Evolutionary conservation across 176 grass and related monocot genomes (phyloP).

Genomic region (Oryza officinalis): DNA sequence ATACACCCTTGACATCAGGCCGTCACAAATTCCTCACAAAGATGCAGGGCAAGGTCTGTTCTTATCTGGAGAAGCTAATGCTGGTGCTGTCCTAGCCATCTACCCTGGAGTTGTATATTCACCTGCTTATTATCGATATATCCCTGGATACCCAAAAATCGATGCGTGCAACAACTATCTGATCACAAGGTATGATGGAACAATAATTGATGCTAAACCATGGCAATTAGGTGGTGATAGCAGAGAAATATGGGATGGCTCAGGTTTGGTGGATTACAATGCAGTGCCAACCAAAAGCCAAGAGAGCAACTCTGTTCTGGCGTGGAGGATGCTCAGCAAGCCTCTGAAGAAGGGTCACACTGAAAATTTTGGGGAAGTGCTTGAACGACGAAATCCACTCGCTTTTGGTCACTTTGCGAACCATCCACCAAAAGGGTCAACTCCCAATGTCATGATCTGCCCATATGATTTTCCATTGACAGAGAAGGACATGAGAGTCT

Average conservation of each 20-base stretch:
- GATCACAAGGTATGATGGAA: conserved; percentile 90
- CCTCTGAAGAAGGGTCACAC: conserved; percentile 52
- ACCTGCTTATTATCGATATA: conserved; percentile 89
- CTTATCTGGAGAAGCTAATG: conserved; percentile 62
- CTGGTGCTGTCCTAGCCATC: conserved; percentile 75
- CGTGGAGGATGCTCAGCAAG: conserved; percentile 80
- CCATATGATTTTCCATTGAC: conserved; percentile 83
- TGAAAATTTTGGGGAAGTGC: conserved; percentile 58
- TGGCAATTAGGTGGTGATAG: conserved; percentile 67
- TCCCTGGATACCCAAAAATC: conserved; percentile 90
- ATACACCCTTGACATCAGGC: conserved; percentile 72
- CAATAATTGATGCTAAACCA: conserved; percentile 83
- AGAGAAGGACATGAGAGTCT: conserved; percentile 82
- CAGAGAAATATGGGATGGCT: conserved; percentile 83
- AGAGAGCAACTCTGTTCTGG: conserved; percentile 55
- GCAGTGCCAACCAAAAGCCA: conserved; percentile 33
- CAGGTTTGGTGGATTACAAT: conserved; percentile 34
- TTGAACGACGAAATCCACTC: conserved; percentile 85
- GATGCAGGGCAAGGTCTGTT: conserved; percentile 89
- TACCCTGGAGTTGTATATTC: conserved; percentile 94
- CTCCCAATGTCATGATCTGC: conserved; percentile 90
- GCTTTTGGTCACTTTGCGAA: conserved; percentile 94
- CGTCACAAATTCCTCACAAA: conserved; percentile 84
- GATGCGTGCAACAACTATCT: conserved; percentile 78
- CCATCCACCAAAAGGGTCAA: conserved; percentile 68